Evolutionary conservation across 1,139 yeast species (phyloP), one percentile per base, ranked within the genome.

Genomic region (Maudiozyma humilis): DNA sequence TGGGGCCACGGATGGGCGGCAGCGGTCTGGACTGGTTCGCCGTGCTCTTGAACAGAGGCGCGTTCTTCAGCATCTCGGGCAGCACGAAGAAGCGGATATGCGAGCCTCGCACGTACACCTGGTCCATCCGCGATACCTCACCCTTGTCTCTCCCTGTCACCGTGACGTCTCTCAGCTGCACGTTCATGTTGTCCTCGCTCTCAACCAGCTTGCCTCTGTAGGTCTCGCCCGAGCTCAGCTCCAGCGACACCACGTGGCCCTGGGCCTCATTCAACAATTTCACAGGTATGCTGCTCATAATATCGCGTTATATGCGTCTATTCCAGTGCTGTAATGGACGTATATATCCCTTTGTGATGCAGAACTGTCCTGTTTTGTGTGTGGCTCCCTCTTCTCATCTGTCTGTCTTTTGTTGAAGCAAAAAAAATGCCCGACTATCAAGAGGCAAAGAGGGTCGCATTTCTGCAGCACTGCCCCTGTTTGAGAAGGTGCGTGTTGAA

Each of bases 41-140:
- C 13, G 23, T 35, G 47, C 74, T 77, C 69, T 82, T 78, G 56
- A 85, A 82, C 78, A 87, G 76, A 3, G 96, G 96, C 0, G 96
- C 95, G 60, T 85, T 78, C 57, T 78, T 73, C 47, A 91, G 73
- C 66, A 88, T 82, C 47, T 91, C 97, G 0, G 98, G 98, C 13
- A 91, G 81, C 29, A 82, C 77, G 51, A 91, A 75, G 64, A 87
- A 82, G 51, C 91, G 75, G 32, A 91, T 79, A 69, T 85, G 91
- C 2, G 95, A 85, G 1, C 98, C 98, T 56, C 98, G 75, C 2
- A 91, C 79, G 61, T 86, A 89, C 2, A 88, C 95, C 55, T 84
- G 89, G 51, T 83, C 88, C 72, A 87, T 74, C 55, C 83, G 84
- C 4, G 82, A 70, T 4, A 85, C 83, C 38, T 73, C 70, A 2